Base-by-base conservation (phyloP, 768 basidiomycete genomes). In the Imleria badia region DNA sequence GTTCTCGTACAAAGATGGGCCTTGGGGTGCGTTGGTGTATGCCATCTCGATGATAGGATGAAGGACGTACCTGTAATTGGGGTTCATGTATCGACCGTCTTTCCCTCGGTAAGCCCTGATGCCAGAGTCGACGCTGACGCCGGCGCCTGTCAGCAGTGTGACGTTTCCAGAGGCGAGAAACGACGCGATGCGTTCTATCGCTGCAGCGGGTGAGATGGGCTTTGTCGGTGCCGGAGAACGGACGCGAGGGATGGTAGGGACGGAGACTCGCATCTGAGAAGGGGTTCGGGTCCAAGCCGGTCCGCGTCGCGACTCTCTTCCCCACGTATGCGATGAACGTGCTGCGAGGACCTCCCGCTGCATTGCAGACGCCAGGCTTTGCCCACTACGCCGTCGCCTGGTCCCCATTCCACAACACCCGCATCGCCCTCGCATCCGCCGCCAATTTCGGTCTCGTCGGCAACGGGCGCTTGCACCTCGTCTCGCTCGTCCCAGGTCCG, bases 371-470 rank as follows among this genome's bases (percentile, higher is more conserved):
- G 0, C 87, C 89, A 30, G 90, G 88, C 2, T 93, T 91, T 72
- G 85, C 91, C 3, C 91, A 93, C 67, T 93, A 91, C 66, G 74
- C 84, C 6, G 60, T 91, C 30, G 82, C 87, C 13, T 94, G 90
- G 88, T 94, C 92, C 0, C 91, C 92, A 5, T 94, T 94, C 65
- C 86, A 89, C 68, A 84, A 79, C 22, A 76, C 79, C 15, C 82
- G 87, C 34, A 67, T 93, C 40, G 91, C 91, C 2, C 75, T 93
- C 33, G 89, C 91, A 6, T 91, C 91, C 7, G 80, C 92, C 0
- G 91, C 94, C 26, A 96, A 98, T 72, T 98, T 93, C 70, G 96
- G 96, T 3, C 79, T 98, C 5, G 90, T 98, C 31, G 96, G 96
- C 23, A 98, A 97, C 72, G 96, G 96, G 1, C 79, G 95, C n/a